Evolutionary conservation across 164 flowering plant species (phyloP).

Genomic region (Euptelea pleiosperma): DNA sequence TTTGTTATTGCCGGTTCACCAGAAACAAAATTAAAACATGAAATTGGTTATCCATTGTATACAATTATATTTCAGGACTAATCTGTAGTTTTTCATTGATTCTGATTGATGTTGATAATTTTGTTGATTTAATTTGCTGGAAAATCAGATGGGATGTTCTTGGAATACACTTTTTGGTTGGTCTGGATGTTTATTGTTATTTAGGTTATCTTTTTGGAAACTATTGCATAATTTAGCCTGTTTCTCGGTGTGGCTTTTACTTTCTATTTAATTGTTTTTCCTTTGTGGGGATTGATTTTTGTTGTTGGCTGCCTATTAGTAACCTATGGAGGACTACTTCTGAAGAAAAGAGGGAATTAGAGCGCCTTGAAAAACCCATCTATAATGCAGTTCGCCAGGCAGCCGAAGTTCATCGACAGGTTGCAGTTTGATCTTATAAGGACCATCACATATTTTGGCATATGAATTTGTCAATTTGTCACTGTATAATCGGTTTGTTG

Average conservation of each 20-base stretch:
- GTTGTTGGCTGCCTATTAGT: conserved; percentile 29
- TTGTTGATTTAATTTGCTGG: not conserved
- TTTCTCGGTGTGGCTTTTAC: not conserved
- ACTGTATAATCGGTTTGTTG: not conserved
- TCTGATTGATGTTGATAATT: not conserved
- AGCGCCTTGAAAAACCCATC: conserved; percentile 82
- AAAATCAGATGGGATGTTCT: not conserved
- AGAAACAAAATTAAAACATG: no score
- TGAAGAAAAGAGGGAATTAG: conserved; percentile 94
- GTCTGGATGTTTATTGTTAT: no score
- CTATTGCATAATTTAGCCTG: not conserved
- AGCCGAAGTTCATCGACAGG: conserved; percentile 99
- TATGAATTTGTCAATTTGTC: not conserved
- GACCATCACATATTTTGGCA: not conserved
- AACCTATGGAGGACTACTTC: conserved; percentile 96
- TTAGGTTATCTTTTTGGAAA: no score
- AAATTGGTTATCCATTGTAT: no score
- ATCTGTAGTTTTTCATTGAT: not conserved
- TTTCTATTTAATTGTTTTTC: not conserved
- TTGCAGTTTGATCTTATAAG: conserved; percentile 16
- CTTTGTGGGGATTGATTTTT: not conserved
- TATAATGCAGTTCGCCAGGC: conserved; percentile 90
- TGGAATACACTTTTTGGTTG: not conserved
- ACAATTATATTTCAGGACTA: no score
- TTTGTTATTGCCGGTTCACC: no score